These are phyloP conservation scores for Mallotus repandus DNA, from an alignment of 441 rosid species.

Conservation along the genomic window DNA sequence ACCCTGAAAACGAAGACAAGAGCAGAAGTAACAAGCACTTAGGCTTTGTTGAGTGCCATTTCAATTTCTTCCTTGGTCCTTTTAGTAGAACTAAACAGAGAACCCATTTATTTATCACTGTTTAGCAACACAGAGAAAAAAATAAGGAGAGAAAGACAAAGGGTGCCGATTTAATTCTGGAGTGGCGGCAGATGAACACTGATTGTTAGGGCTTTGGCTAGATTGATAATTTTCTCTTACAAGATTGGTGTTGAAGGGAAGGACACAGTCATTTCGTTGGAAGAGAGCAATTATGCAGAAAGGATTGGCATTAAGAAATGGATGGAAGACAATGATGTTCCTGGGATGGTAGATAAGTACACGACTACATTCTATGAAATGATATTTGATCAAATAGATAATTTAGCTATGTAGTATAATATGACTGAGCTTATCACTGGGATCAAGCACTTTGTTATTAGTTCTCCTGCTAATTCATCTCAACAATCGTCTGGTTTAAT, in stretches of 20 bases:
- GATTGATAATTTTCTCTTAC: constrained; percentile 77
- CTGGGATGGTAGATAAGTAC: constrained; percentile 83
- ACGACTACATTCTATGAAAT: constrained; percentile 69
- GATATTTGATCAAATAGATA: constrained; percentile 80
- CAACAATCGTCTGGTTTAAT: constrained; percentile 50
- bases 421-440: constrained; percentile 86
- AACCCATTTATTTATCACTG: constrained; percentile 37
- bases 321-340: constrained; percentile 96
- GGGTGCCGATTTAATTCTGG: neutral
- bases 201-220: constrained; percentile 67
- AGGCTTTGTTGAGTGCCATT: constrained; percentile 48
- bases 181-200: constrained; percentile 12
- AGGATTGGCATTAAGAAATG: constrained; percentile 78
- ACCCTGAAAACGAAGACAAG: constrained; percentile 76
- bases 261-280: constrained; percentile 67
- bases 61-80: constrained; percentile 47
- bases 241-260: constrained; percentile 97
- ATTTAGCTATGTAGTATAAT: constrained; percentile 85
- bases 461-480: constrained; percentile 47
- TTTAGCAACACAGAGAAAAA: neutral
- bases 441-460: constrained; percentile 77
- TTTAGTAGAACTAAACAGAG: constrained; percentile 38
- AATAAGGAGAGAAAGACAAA: neutral
- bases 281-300: constrained; percentile 83
- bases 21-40: constrained; percentile 49